Evolutionary conservation across 2,329 filamentous ascomycete species (phyloP).

Genomic region (Sporothrix inflata): DNA sequence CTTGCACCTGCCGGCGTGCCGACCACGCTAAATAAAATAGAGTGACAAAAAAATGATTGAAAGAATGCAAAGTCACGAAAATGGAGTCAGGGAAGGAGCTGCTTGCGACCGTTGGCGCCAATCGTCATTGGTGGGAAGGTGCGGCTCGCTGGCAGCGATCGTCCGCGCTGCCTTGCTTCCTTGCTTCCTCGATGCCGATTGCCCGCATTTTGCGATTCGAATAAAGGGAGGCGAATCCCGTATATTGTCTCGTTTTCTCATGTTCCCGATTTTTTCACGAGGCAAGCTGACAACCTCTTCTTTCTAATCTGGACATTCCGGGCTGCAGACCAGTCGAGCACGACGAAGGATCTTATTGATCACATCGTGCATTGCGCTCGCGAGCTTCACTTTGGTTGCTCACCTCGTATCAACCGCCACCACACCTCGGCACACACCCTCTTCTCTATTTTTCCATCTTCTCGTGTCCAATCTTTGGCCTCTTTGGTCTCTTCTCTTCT

Average conservation of each 20-base stretch:
- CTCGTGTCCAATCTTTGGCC: neutral
- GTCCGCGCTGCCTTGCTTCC: neutral
- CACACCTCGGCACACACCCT: too few relatives aligned
- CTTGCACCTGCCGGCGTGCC: neutral
- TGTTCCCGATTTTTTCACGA: neutral
- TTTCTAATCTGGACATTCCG: neutral
- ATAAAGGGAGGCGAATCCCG: neutral
- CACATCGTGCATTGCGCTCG: neutral
- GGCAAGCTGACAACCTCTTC: neutral
- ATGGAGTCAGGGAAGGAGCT: neutral
- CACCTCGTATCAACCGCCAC: neutral
- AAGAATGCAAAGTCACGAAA: neutral
- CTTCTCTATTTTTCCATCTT: neutral
- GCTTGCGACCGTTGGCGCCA: neutral
- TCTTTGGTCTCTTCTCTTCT: neutral
- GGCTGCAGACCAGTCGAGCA: neutral
- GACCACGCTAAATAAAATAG: conserved; percentile 1
- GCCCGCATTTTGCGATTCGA: neutral
- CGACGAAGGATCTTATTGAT: neutral
- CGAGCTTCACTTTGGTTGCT: neutral
- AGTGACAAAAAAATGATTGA: neutral
- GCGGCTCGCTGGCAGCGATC: conserved; percentile 9
- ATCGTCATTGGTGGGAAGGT: neutral
- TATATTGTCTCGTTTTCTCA: conserved; percentile 3
- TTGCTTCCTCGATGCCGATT: neutral